Evolutionary conservation across 164 flowering plant genomes (phyloP).

Genomic region (Magnolia officinalis): DNA sequence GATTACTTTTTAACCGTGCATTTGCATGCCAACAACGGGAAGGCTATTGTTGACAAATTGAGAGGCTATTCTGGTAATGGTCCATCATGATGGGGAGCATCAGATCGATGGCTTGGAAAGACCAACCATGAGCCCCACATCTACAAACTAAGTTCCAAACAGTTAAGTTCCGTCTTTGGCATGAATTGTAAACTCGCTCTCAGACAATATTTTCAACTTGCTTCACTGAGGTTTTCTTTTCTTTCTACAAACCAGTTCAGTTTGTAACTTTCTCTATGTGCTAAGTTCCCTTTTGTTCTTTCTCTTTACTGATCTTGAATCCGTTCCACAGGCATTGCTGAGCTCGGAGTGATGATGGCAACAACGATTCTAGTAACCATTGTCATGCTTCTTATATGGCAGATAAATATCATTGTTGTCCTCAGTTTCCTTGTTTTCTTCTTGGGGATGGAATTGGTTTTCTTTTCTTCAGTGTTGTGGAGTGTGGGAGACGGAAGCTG

Average conservation of each 20-base stretch:
- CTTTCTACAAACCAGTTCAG: not conserved
- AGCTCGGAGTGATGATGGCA: constrained; percentile 97
- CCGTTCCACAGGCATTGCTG: constrained; percentile 72
- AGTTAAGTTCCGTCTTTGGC: not conserved
- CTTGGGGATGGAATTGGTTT: constrained; percentile 76
- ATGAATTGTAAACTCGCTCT: not conserved
- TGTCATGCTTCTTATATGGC: constrained; percentile 99
- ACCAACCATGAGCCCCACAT: too few relatives aligned
- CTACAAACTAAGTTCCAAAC: too few relatives aligned
- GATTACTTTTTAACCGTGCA: too few relatives aligned
- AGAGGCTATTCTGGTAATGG: too few relatives aligned
- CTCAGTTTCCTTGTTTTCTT: constrained; percentile 59
- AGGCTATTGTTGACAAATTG: too few relatives aligned
- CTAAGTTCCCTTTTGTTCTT: not conserved
- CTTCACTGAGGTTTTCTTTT: too few relatives aligned
- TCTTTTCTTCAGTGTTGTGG: constrained; percentile 88
- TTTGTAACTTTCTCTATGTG: not conserved
- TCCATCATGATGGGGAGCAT: too few relatives aligned
- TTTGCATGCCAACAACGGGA: too few relatives aligned
- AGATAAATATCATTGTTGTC: constrained; percentile 74
- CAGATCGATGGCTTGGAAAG: too few relatives aligned
- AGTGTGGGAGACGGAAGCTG: constrained; percentile 93
- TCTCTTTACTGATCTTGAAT: constrained; percentile 8
- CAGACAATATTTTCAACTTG: too few relatives aligned
- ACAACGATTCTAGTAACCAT: constrained; percentile 79